These are phyloP conservation scores for Fraxinus ornus DNA, from an alignment of 305 asterid species.

Conservation along the genomic window DNA sequence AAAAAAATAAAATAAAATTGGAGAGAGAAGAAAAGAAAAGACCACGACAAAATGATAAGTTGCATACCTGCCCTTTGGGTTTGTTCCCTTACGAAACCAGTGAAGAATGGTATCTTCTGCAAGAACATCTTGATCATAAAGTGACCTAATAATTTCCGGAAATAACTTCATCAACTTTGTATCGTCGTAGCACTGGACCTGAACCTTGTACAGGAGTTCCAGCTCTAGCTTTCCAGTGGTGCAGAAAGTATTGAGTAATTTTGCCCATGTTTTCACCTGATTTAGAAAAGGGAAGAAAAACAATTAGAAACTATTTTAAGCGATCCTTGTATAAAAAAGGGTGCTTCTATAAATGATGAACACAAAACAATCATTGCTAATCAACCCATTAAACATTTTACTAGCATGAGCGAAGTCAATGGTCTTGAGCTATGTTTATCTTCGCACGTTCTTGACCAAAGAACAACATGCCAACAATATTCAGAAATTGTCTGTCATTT, in stretches of 20 bases:
- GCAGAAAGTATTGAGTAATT: conserved; percentile 76
- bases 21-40: background rate
- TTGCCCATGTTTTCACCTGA: conserved; percentile 93
- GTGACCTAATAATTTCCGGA: conserved; percentile 89
- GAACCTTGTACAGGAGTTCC: conserved; percentile 92
- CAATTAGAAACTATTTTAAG: background rate
- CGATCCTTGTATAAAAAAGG: background rate
- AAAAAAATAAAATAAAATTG: background rate
- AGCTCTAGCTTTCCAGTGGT: conserved; percentile 85
- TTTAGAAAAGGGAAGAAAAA: background rate
- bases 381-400: background rate
- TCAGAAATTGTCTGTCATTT: background rate
- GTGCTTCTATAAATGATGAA: background rate
- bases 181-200: conserved; percentile 95
- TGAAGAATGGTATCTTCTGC: conserved; percentile 97
- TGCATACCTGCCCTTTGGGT: conserved; percentile 76
- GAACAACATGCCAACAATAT: background rate
- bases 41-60: background rate
- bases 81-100: conserved; percentile 94
- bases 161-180: conserved; percentile 93
- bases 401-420: background rate
- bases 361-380: background rate
- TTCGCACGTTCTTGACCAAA: background rate
- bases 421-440: background rate
- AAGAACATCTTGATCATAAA: conserved; percentile 91